phyloP scores from a whole-genome alignment of 192 early-diverging fungal genomes.

The Obelidium mucronatum region DNA sequence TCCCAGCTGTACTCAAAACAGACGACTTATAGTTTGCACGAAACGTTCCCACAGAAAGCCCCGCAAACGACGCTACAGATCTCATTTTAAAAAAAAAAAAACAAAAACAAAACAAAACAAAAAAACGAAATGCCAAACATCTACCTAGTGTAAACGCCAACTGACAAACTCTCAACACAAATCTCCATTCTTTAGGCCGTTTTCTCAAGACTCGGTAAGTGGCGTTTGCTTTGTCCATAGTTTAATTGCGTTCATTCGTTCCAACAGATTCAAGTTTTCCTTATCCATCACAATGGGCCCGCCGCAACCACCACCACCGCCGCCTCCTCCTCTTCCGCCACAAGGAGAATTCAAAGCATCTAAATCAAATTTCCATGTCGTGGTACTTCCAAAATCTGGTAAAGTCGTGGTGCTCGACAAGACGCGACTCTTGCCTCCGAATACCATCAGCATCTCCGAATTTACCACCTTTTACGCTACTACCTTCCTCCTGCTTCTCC shows the following conservation, averaged over 20 bases:
- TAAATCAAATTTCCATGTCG: constrained; percentile 23
- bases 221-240: constrained; percentile 37
- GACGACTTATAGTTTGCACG: constrained; percentile 53
- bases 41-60: constrained; percentile 50
- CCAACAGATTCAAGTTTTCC: neutral
- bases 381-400: neutral
- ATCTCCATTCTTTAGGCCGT: constrained; percentile 27
- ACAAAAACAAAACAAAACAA: neutral
- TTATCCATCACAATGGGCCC: no score
- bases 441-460: no score
- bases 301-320: neutral
- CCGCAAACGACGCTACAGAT: constrained; percentile 43
- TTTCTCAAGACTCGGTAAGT: constrained; percentile 16
- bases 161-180: constrained; percentile 20
- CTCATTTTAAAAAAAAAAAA: neutral
- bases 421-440: no score
- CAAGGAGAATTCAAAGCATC: neutral
- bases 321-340: neutral
- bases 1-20: constrained; percentile 50
- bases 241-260: constrained; percentile 8
- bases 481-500: no score
- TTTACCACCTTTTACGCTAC: no score
- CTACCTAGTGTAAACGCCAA: constrained; percentile 29
- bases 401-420: constrained; percentile 3
- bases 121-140: neutral